These are phyloP conservation scores for Hypoxylon sp. DNA, from an alignment of 2,329 filamentous ascomycete species.

Conservation along the genomic window DNA sequence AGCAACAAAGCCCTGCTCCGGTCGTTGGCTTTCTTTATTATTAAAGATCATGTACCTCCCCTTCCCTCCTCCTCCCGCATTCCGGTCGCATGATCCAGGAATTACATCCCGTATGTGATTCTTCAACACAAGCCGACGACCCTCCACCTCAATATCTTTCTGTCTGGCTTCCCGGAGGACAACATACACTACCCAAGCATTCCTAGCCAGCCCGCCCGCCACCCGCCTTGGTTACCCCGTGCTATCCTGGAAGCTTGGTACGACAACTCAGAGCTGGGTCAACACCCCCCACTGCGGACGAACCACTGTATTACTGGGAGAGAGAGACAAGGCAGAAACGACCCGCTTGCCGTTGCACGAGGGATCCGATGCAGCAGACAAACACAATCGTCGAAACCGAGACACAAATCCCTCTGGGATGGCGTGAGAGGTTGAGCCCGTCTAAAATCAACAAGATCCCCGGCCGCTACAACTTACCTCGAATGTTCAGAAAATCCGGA, in stretches of 20 bases:
- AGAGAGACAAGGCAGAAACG: slow-evolving; percentile 10
- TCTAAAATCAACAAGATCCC: slow-evolving; percentile 41
- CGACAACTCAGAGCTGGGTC: background rate
- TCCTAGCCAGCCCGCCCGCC: slow-evolving; percentile 6
- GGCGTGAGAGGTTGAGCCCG: slow-evolving; percentile 45
- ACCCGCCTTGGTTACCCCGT: slow-evolving; percentile 20
- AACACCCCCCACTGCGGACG: slow-evolving; percentile 1
- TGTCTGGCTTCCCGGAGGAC: slow-evolving; percentile 27
- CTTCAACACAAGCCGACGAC: slow-evolving; percentile 34
- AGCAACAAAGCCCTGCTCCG: slow-evolving; percentile 25
- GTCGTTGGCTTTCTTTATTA: slow-evolving; percentile 20
- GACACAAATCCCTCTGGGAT: slow-evolving; percentile 41
- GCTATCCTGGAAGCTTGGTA: background rate
- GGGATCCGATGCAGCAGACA: slow-evolving; percentile 44
- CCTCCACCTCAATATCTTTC: slow-evolving; percentile 23
- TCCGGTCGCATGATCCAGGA: slow-evolving; percentile 38
- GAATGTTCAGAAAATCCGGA: slow-evolving; percentile 33
- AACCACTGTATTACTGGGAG: slow-evolving; percentile 3
- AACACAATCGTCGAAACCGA: slow-evolving; percentile 42
- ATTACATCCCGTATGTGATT: slow-evolving; percentile 38
- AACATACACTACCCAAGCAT: slow-evolving; percentile 8
- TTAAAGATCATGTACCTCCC: slow-evolving; percentile 43
- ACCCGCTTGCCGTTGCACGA: slow-evolving; percentile 19
- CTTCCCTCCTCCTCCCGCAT: slow-evolving; percentile 31
- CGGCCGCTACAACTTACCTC: slow-evolving; percentile 41